Conservation (phyloP, 805 yeast genomes). For the Zygotorulaspora chibaensis region DNA sequence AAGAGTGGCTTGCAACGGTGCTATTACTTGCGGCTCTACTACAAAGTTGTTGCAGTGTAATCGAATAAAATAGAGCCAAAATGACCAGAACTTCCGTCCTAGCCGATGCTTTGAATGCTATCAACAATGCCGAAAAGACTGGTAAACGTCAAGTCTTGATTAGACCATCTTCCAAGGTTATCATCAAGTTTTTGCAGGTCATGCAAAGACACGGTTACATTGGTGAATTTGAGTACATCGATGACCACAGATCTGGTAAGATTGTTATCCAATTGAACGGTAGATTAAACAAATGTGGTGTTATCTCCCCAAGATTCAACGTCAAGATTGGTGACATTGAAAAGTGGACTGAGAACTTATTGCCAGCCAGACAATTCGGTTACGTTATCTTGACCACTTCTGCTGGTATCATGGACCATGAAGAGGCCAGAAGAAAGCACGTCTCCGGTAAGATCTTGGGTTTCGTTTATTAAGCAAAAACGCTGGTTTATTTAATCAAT, state of each 20-base stretch:
- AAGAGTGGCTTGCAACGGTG: too few relatives aligned
- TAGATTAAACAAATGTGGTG: constrained; percentile 98
- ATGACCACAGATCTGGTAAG: constrained; percentile 98
- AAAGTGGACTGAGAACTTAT: constrained; percentile 97
- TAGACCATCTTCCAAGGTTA: constrained; percentile 98
- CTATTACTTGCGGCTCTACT: neutral
- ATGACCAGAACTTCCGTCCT: constrained; percentile 98
- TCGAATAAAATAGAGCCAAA: constrained; percentile 30
- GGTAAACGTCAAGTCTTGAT: constrained; percentile 98
- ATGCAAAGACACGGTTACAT: constrained; percentile 99
- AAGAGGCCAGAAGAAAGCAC: constrained; percentile 99
- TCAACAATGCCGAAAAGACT: constrained; percentile 98
- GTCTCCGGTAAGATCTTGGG: constrained; percentile 98
- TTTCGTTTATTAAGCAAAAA: constrained; percentile 73
- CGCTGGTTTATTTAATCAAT: neutral
- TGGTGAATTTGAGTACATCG: constrained; percentile 97
- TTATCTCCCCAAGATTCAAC: constrained; percentile 97
- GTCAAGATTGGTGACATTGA: constrained; percentile 92
- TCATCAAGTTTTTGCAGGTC: constrained; percentile 92
- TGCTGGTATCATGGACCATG: constrained; percentile 99
- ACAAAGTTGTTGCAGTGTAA: neutral
- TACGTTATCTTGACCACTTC: constrained; percentile 96
- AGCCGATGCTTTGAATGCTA: constrained; percentile 97
- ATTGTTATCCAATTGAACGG: constrained; percentile 95
- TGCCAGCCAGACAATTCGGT: constrained; percentile 99